These are phyloP conservation scores for Cryptosporidium viatorum DNA, from an alignment of 169 alveolate genomes.

Conservation along the genomic window DNA sequence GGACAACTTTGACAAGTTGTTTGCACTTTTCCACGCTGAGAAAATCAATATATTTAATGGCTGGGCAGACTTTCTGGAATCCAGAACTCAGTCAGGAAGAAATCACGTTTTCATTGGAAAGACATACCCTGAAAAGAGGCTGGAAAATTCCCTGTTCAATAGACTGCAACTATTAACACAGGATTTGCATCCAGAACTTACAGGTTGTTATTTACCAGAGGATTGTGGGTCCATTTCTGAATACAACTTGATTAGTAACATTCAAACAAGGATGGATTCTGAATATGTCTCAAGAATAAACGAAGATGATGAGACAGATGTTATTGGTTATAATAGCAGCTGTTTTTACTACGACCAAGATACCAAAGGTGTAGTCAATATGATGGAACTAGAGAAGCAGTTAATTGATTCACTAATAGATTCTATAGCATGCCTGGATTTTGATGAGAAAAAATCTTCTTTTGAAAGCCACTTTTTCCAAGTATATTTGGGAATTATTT, in stretches of 20 bases:
- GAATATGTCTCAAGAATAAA: neutral
- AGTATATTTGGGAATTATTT: conserved; percentile 3
- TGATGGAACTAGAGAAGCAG: conserved; percentile 45
- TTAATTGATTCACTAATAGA: conserved; percentile 42
- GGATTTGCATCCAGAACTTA: conserved; percentile 1
- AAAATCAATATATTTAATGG: conserved; percentile 49
- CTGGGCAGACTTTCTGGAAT: conserved; percentile 59
- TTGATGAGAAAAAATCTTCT: neutral
- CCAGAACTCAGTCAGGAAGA: conserved; percentile 43
- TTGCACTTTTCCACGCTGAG: conserved; percentile 57
- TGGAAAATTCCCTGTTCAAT: conserved; percentile 16
- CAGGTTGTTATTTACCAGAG: neutral
- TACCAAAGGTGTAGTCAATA: conserved; percentile 1
- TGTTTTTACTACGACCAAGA: neutral
- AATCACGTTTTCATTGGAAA: conserved; percentile 38
- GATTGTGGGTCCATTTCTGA: conserved; percentile 39
- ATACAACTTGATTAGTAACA: neutral
- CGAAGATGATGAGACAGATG: conserved; percentile 10
- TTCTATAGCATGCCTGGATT: conserved; percentile 10
- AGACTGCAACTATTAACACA: conserved; percentile 21
- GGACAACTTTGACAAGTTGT: conserved; percentile 47
- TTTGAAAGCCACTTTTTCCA: conserved; percentile 24
- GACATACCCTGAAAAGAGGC: neutral
- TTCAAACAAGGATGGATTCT: conserved; percentile 1
- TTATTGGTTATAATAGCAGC: conserved; percentile 28